Evolutionary conservation across 2,329 filamentous ascomycete species (phyloP).

Genomic region (Trichoderma koningii): DNA sequence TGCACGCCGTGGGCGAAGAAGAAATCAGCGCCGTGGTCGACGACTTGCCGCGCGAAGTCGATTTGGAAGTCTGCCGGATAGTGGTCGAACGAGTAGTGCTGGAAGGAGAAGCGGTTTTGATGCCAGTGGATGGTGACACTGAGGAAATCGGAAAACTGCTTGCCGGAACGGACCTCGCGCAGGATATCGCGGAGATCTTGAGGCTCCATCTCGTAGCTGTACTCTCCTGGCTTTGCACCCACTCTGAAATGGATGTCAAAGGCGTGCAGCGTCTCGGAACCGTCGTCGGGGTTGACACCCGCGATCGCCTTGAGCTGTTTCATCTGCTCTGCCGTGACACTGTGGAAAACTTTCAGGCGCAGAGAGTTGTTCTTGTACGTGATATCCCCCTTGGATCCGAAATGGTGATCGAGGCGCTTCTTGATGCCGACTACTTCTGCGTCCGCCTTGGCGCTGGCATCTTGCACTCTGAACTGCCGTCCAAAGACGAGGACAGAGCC

Average conservation of each 20-base stretch:
- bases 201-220: conserved; percentile 6
- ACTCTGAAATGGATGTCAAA: conserved; percentile 12
- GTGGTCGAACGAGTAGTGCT: conserved; percentile 21
- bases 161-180: conserved; percentile 19
- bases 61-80: conserved; percentile 20
- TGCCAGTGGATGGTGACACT: conserved; percentile 21
- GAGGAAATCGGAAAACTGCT: conserved; percentile 20
- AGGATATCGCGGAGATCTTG: conserved; percentile 18
- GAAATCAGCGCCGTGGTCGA: conserved; percentile 20
- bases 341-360: conserved; percentile 7
- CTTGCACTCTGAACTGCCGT: neutral
- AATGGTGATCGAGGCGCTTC: conserved; percentile 10
- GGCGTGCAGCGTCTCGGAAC: conserved; percentile 3
- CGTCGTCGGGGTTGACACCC: neutral
- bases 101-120: conserved; percentile 22
- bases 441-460: neutral
- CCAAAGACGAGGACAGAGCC: conserved; percentile 17
- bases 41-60: conserved; percentile 9
- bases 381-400: neutral
- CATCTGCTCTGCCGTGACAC: conserved; percentile 9
- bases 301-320: neutral
- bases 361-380: conserved; percentile 15
- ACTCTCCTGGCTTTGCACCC: conserved; percentile 3
- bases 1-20: conserved; percentile 23
- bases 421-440: neutral